phyloP scores from a whole-genome alignment of 352 stramenopile genomes.

The Globisporangium echinulatum region DNA sequence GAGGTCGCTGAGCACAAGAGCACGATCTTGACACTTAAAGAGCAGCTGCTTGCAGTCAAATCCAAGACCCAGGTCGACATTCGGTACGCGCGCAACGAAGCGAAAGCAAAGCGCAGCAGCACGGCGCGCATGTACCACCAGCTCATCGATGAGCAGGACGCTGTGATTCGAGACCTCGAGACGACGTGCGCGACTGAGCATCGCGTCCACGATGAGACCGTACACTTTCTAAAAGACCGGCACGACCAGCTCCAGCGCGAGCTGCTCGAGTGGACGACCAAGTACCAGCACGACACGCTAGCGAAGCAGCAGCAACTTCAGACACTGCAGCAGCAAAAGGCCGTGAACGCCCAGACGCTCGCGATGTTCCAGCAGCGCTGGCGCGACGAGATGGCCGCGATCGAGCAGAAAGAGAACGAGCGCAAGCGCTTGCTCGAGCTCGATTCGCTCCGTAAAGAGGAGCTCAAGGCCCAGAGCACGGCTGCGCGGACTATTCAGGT shows the following conservation, averaged over 20 bases:
- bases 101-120: constrained; percentile 79
- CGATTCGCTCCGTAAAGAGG: constrained; percentile 54
- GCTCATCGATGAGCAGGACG: constrained; percentile 69
- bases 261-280: constrained; percentile 63
- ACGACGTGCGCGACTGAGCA: constrained; percentile 53
- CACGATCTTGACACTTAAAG: constrained; percentile 75
- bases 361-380: constrained; percentile 62
- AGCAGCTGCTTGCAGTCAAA: constrained; percentile 78
- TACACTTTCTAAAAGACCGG: constrained; percentile 74
- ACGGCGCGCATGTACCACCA: constrained; percentile 75
- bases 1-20: constrained; percentile 64
- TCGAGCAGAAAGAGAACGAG: constrained; percentile 71
- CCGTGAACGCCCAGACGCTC: constrained; percentile 49
- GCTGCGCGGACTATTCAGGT: constrained; percentile 66
- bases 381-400: constrained; percentile 63
- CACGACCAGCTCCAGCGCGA: constrained; percentile 62
- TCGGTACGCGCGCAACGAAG: constrained; percentile 72
- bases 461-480: constrained; percentile 62
- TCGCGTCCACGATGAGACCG: constrained; percentile 70
- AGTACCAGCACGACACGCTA: constrained; percentile 80
- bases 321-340: constrained; percentile 49
- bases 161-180: constrained; percentile 62
- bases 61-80: constrained; percentile 83
- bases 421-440: constrained; percentile 60
- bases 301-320: constrained; percentile 59